These are phyloP conservation scores for Volvox carteri DNA, from an alignment of 163 green algal genomes.

Conservation along the genomic window DNA sequence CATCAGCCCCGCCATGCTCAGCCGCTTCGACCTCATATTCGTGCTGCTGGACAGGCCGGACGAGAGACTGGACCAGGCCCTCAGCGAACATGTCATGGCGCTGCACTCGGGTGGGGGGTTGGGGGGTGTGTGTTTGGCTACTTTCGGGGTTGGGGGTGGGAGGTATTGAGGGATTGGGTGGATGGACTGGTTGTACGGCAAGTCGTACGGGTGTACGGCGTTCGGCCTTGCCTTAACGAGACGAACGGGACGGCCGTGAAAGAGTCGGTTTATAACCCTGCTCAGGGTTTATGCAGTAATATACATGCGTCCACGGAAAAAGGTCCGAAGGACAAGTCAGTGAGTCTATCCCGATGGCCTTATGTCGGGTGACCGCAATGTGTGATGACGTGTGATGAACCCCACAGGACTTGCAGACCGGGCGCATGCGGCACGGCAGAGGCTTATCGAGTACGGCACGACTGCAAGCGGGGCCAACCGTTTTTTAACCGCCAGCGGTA, in stretches of 20 bases:
- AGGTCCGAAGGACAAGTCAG: too few relatives aligned
- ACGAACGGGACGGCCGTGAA: too few relatives aligned
- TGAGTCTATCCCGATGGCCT: too few relatives aligned
- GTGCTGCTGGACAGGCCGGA: slow-evolving; percentile 92
- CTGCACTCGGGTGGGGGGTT: slow-evolving; percentile 82
- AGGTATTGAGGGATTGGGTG: neutral
- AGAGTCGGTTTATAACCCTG: too few relatives aligned
- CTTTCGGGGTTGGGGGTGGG: neutral
- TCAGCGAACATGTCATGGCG: slow-evolving; percentile 91
- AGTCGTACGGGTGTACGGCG: too few relatives aligned
- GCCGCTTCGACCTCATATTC: slow-evolving; percentile 95
- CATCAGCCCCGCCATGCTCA: slow-evolving; percentile 87
- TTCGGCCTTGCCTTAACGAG: too few relatives aligned
- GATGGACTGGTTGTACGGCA: neutral
- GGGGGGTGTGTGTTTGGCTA: too few relatives aligned
- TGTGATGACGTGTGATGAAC: neutral
- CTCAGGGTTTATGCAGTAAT: too few relatives aligned
- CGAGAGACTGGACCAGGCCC: slow-evolving; percentile 76
- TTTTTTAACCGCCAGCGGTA: slow-evolving; percentile 16
- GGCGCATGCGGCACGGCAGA: slow-evolving; percentile 61
- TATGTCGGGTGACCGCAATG: too few relatives aligned
- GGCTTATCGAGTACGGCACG: slow-evolving; percentile 70
- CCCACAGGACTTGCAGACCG: slow-evolving; percentile 66
- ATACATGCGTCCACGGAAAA: too few relatives aligned
- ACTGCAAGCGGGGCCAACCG: neutral